Evolutionary conservation across 2,329 filamentous ascomycete genomes (phyloP).

Genomic region (Ilyonectria sp.): DNA sequence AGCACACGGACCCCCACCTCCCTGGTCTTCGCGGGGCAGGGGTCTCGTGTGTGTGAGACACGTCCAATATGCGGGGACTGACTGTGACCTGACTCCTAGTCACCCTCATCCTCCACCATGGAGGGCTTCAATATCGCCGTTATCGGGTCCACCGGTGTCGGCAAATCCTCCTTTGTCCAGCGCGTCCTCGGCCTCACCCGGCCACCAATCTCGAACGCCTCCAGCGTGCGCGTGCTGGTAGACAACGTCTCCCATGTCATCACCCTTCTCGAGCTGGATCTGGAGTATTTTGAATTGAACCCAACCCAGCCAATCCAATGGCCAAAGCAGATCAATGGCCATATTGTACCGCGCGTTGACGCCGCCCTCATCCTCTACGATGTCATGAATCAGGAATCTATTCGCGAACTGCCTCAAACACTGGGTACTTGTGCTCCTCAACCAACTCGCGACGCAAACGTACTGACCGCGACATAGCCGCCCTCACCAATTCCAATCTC

Average conservation of each 20-base stretch:
- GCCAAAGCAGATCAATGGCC: constrained; percentile 79
- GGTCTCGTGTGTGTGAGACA: constrained; percentile 36
- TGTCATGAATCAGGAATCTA: constrained; percentile 83
- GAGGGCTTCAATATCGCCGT: constrained; percentile 76
- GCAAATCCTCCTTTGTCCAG: constrained; percentile 79
- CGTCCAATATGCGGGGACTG: constrained; percentile 41
- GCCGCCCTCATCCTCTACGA: constrained; percentile 91
- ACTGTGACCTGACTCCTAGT: constrained; percentile 46
- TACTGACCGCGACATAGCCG: constrained; percentile 66
- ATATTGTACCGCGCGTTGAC: constrained; percentile 82
- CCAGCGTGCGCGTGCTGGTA: constrained; percentile 70
- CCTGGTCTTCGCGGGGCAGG: constrained; percentile 42
- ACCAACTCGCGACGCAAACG: constrained; percentile 1
- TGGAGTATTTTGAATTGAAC: constrained; percentile 75
- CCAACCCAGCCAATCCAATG: constrained; percentile 72
- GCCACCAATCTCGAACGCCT: constrained; percentile 68
- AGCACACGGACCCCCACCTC: constrained; percentile 42
- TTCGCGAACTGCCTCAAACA: constrained; percentile 81
- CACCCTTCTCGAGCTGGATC: constrained; percentile 76
- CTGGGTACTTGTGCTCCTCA: constrained; percentile 71
- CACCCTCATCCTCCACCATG: constrained; percentile 60
- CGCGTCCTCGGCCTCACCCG: constrained; percentile 70
- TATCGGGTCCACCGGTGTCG: constrained; percentile 76
- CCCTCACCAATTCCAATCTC: constrained; percentile 79
- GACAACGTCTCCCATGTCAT: constrained; percentile 72